phyloP scores from a whole-genome alignment of 192 early-diverging fungal species.

The Phycomyces blakesleeanus region DNA sequence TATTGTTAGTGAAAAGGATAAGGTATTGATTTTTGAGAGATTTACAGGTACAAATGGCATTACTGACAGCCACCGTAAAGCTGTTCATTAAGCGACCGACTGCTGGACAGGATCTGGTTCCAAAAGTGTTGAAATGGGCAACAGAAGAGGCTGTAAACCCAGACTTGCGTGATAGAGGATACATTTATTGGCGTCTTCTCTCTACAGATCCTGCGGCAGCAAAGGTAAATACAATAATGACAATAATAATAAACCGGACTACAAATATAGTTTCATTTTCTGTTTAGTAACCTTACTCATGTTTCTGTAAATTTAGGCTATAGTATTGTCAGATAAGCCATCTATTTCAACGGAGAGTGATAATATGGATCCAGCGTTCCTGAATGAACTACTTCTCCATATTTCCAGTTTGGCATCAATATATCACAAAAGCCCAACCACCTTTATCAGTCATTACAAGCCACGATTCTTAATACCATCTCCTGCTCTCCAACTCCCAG shows the following conservation, averaged over 20 bases:
- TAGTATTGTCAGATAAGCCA: constrained; percentile 91
- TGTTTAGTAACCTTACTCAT: neutral
- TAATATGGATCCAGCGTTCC: constrained; percentile 76
- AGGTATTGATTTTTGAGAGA: neutral
- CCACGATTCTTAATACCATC: constrained; percentile 49
- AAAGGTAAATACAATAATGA: constrained; percentile 46
- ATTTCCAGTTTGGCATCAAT: constrained; percentile 86
- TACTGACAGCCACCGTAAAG: constrained; percentile 95
- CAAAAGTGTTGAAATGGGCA: constrained; percentile 90
- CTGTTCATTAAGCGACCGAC: constrained; percentile 91
- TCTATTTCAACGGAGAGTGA: constrained; percentile 93
- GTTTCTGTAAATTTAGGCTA: constrained; percentile 47
- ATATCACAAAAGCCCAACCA: constrained; percentile 86
- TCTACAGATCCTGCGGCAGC: constrained; percentile 91
- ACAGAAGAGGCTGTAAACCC: constrained; percentile 96
- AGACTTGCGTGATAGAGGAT: constrained; percentile 95
- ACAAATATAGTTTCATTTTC: too few species aligned
- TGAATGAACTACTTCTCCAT: constrained; percentile 86
- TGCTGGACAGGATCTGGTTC: constrained; percentile 88
- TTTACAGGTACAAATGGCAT: constrained; percentile 81
- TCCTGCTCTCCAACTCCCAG: constrained; percentile 39
- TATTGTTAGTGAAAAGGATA: too few species aligned
- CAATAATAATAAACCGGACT: neutral
- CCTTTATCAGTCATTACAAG: constrained; percentile 74
- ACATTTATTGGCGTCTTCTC: constrained; percentile 96